phyloP scores from a whole-genome alignment of 768 basidiomycete genomes.

The Ramaria sp. region DNA sequence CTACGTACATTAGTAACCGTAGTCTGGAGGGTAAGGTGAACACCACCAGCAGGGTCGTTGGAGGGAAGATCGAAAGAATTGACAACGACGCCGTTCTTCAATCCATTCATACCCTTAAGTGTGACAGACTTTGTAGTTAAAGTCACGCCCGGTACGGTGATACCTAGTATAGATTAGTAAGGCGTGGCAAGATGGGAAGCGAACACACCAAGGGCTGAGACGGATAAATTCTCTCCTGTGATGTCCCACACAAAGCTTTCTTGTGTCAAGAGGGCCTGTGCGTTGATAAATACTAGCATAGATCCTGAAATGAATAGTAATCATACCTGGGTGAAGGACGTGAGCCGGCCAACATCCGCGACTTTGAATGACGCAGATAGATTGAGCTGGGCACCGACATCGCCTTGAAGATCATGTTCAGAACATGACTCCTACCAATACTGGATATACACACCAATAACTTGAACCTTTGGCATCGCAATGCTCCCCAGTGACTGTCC shows the following conservation, averaged over 20 bases:
- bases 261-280: slow-evolving; percentile 44
- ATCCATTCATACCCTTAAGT: slow-evolving; percentile 60
- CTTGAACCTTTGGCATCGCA: slow-evolving; percentile 46
- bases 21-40: slow-evolving; percentile 55
- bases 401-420: slow-evolving; percentile 19
- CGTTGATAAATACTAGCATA: neutral
- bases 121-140: slow-evolving; percentile 48
- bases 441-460: slow-evolving; percentile 22
- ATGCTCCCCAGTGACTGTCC: slow-evolving; percentile 48
- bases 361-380: slow-evolving; percentile 46
- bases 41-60: slow-evolving; percentile 62
- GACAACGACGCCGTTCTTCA: slow-evolving; percentile 52
- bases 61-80: slow-evolving; percentile 59
- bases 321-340: slow-evolving; percentile 52
- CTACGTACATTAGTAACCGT: slow-evolving; percentile 45
- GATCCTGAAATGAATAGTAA: neutral
- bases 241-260: slow-evolving; percentile 65
- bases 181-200: neutral
- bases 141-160: slow-evolving; percentile 44
- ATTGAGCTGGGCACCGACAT: slow-evolving; percentile 52
- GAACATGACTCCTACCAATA: neutral
- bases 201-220: slow-evolving; percentile 42
- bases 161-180: slow-evolving; percentile 27
- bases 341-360: slow-evolving; percentile 42
- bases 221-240: slow-evolving; percentile 51